A percentile compares a stretch with the other conserved stretches of the same genome.
Conservation (phyloP, 192 early-diverging fungal genomes). For the Coemansia sp. region DNA sequence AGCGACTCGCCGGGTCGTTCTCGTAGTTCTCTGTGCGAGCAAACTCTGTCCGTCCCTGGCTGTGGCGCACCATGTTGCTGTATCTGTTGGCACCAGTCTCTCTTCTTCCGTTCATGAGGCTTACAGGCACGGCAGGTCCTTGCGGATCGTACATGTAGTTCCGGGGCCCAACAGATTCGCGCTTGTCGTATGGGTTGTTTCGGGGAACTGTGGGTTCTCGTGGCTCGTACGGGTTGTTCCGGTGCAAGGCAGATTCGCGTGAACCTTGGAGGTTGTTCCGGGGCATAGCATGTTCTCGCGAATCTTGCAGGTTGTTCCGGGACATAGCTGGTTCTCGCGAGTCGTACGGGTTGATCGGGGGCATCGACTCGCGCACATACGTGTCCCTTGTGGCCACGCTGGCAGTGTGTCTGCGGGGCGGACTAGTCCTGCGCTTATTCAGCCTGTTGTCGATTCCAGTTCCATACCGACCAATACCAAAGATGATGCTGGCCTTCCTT, state of each 20-base stretch:
- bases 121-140: neutral
- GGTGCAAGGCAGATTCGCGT: too few relatives aligned
- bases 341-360: conserved; percentile 5
- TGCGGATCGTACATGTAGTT: conserved; percentile 2
- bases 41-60: neutral
- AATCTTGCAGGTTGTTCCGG: neutral
- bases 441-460: neutral
- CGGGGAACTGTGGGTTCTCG: too few relatives aligned
- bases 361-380: neutral
- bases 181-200: too few relatives aligned
- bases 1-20: neutral
- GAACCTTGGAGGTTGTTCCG: too few relatives aligned
- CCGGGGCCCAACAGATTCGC: too few relatives aligned
- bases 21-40: conserved; percentile 2
- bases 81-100: neutral
- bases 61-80: neutral
- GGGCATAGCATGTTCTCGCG: neutral
- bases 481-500: conserved; percentile 6
- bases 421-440: neutral
- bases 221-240: too few relatives aligned
- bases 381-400: conserved; percentile 2
- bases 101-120: neutral
- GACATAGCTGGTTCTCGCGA: neutral
- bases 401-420: conserved; percentile 10
- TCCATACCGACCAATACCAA: conserved; percentile 1